Evolutionary conservation across 768 basidiomycete species (phyloP), one percentile per base, ranked within the genome.

Genomic region (Boletus barrowsii): DNA sequence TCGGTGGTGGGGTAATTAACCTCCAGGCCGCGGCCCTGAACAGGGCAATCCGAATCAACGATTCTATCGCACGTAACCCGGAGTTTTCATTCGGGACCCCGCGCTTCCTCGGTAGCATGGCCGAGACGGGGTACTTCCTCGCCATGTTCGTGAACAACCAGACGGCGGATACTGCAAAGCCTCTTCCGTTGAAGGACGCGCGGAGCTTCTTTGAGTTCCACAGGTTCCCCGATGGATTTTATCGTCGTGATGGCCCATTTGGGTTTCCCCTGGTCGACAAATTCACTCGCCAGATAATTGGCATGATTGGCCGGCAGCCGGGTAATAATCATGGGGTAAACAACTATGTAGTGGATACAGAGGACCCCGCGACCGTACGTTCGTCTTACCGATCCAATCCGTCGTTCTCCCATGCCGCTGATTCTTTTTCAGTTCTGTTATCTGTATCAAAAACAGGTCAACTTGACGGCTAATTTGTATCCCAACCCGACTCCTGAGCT

Each of bases 61-160:
- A 66, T 43, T 64, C 64, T 13, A 66, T 64, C 39, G 64, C 61
- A 8, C 45, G 39, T 41, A 66, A 64, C 43, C 63, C 64, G 1
- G 55, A 55, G 0, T 65, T 64, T 39, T 49, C 20, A 35, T 62
- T 63, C 18, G 53, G 57, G 1, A 57, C 57, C 4, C 60, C 60
- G 0, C 55, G 63, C 5, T 65, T 14, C 36, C 42, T 57, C 33
- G 1, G 53, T 61, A 4, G 55, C 55, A 14, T 60, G 55, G 53
- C 51, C 2, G 63, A 64, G 43, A 51, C 53, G 3, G 57, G 46
- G 0, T 65, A 60, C 14, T 54, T 60, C 4, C 49, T 65, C 3
- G 57, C 55, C 3, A 60, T 65, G 35, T 64, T 66, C 26, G 64
- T 59, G 24, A 66, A 46, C 49, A 60, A 66, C 39, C 63, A 62